Evolutionary conservation across 176 grass and related monocot genomes (phyloP).

Genomic region (Paspalum vaginatum): DNA sequence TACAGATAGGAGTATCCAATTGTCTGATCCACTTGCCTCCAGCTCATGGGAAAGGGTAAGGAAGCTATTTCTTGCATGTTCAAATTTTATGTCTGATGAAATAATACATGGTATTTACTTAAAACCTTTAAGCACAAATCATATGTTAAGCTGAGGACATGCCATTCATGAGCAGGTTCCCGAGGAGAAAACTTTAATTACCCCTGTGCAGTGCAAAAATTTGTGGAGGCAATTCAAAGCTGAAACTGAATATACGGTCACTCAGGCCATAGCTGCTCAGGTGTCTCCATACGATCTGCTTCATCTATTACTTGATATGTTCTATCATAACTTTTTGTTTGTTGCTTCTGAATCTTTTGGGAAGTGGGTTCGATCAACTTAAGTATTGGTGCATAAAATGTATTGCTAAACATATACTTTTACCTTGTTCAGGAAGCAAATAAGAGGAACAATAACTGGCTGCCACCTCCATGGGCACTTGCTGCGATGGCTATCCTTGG

Average conservation of each 20-base stretch:
- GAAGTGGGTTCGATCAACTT: neutral
- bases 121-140: slow-evolving; percentile 39
- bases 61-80: slow-evolving; percentile 27
- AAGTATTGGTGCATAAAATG: neutral
- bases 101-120: slow-evolving; percentile 13
- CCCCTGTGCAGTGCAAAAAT: slow-evolving; percentile 89
- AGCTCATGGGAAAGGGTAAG: slow-evolving; percentile 92
- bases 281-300: slow-evolving; percentile 39
- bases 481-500: slow-evolving; percentile 87
- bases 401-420: slow-evolving; percentile 15
- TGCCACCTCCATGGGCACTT: slow-evolving; percentile 98
- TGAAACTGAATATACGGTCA: slow-evolving; percentile 92
- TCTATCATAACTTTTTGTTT: neutral
- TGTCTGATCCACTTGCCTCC: slow-evolving; percentile 84
- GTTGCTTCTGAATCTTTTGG: neutral
- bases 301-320: slow-evolving; percentile 17
- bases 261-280: slow-evolving; percentile 92
- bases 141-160: slow-evolving; percentile 41
- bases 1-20: slow-evolving; percentile 77
- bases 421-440: slow-evolving; percentile 79
- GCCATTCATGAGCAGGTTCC: slow-evolving; percentile 54
- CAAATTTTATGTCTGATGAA: slow-evolving; percentile 27
- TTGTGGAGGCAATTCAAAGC: slow-evolving; percentile 94
- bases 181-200: slow-evolving; percentile 77
- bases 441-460: slow-evolving; percentile 94